Conservation (phyloP, 2,329 filamentous ascomycete species). For the Chlorencoelia australis region DNA sequence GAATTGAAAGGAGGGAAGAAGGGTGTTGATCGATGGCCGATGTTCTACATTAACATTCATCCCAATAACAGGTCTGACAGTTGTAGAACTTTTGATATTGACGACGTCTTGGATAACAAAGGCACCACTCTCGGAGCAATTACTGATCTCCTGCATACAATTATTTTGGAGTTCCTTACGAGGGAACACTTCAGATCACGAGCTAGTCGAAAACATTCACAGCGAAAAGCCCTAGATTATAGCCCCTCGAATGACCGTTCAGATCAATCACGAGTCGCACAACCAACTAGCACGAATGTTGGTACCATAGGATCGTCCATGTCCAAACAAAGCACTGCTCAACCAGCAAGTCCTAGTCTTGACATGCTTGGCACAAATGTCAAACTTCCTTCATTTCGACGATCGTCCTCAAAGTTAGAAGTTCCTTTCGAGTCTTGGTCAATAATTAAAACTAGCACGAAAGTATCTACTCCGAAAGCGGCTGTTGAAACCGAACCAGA, state of each 20-base stretch:
- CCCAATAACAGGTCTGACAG: constrained; percentile 14
- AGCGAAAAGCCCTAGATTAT: background rate
- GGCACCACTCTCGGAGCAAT: constrained; percentile 38
- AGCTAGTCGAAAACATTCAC: background rate
- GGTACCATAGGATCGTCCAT: background rate
- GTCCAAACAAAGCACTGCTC: background rate
- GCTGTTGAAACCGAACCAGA: too few relatives aligned
- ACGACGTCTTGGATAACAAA: constrained; percentile 37
- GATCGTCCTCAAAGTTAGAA: constrained; percentile 8
- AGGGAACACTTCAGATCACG: constrained; percentile 50
- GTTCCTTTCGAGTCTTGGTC: constrained; percentile 31
- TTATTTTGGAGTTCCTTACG: constrained; percentile 65
- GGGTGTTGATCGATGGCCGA: constrained; percentile 72
- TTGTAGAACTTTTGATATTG: constrained; percentile 17
- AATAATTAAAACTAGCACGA: constrained; percentile 28
- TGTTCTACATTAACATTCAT: constrained; percentile 71
- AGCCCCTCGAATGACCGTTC: background rate
- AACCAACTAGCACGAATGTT: background rate
- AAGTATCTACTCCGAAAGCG: too few relatives aligned
- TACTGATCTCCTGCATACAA: constrained; percentile 53
- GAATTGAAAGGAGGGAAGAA: constrained; percentile 47
- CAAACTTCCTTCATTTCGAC: constrained; percentile 18
- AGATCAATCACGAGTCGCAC: background rate
- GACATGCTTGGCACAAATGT: constrained; percentile 17
- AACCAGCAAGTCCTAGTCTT: too few relatives aligned